Conservation (phyloP, 805 yeast species). For the Barnettozyma salicaria region DNA sequence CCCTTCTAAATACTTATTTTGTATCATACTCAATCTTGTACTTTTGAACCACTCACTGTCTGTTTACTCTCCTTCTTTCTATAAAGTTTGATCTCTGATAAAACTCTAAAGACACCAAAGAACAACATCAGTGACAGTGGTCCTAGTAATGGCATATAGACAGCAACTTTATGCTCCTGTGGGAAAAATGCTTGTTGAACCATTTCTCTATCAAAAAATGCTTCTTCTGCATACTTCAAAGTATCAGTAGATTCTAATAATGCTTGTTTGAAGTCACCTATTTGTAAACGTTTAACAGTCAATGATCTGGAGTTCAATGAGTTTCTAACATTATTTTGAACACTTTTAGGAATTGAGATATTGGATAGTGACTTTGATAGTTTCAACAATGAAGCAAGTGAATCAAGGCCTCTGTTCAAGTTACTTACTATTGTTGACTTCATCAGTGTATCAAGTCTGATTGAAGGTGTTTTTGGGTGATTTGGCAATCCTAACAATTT, state of each 20-base stretch:
- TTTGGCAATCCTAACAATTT: constrained; percentile 65
- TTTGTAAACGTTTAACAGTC: constrained; percentile 27
- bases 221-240: constrained; percentile 41
- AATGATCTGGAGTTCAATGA: constrained; percentile 38
- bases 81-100: constrained; percentile 32
- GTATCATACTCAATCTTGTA: constrained; percentile 8
- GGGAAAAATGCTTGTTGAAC: constrained; percentile 94
- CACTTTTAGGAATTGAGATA: constrained; percentile 78
- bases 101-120: constrained; percentile 43
- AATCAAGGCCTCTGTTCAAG: constrained; percentile 55
- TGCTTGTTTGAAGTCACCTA: constrained; percentile 41
- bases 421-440: constrained; percentile 55
- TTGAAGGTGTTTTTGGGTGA: constrained; percentile 50
- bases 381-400: constrained; percentile 65
- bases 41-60: no score
- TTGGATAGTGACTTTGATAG: constrained; percentile 63
- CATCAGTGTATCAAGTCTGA: constrained; percentile 60
- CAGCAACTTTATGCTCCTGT: constrained; percentile 91
- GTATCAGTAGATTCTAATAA: constrained; percentile 46
- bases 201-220: constrained; percentile 93
- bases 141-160: constrained; percentile 84
- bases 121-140: constrained; percentile 67
- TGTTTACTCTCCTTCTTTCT: constrained; percentile 15
- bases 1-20: neutral
- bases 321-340: constrained; percentile 48